Conservation (phyloP, 306 rosid genomes). For the Oemleria cerasiformis region DNA sequence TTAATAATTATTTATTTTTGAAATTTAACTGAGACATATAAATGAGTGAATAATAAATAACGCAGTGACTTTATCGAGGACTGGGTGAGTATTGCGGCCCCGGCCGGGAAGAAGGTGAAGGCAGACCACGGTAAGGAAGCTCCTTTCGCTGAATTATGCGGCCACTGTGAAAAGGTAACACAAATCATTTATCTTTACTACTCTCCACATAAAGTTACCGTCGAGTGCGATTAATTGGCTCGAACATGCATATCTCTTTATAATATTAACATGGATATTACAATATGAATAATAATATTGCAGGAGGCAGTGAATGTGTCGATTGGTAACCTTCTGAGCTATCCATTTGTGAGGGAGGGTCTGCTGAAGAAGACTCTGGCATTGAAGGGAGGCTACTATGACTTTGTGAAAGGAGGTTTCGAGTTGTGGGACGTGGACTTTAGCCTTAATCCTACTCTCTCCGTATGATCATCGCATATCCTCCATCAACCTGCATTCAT, state of each 20-base stretch:
- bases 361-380: slow-evolving; percentile 76
- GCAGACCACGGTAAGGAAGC: slow-evolving; percentile 27
- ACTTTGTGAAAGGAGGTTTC: slow-evolving; percentile 76
- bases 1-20: background rate
- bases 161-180: slow-evolving; percentile 68
- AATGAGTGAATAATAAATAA: background rate
- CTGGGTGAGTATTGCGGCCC: slow-evolving; percentile 71
- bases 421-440: slow-evolving; percentile 93
- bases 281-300: background rate
- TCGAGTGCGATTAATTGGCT: too few relatives aligned
- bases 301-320: slow-evolving; percentile 94
- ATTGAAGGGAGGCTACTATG: slow-evolving; percentile 83
- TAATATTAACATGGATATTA: background rate
- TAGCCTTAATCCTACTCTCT: slow-evolving; percentile 63
- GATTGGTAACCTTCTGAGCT: slow-evolving; percentile 80
- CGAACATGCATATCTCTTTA: too few relatives aligned
- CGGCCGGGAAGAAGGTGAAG: slow-evolving; percentile 79
- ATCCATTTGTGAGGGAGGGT: slow-evolving; percentile 92
- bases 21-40: background rate
- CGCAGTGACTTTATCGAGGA: slow-evolving; percentile 88
- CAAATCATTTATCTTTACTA: too few relatives aligned
- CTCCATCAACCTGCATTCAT: background rate
- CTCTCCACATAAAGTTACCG: too few relatives aligned
- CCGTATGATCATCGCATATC: slow-evolving; percentile 79
- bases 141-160: slow-evolving; percentile 51